phyloP scores from a whole-genome alignment of 768 basidiomycete species.

The Russula dissimulans region DNA sequence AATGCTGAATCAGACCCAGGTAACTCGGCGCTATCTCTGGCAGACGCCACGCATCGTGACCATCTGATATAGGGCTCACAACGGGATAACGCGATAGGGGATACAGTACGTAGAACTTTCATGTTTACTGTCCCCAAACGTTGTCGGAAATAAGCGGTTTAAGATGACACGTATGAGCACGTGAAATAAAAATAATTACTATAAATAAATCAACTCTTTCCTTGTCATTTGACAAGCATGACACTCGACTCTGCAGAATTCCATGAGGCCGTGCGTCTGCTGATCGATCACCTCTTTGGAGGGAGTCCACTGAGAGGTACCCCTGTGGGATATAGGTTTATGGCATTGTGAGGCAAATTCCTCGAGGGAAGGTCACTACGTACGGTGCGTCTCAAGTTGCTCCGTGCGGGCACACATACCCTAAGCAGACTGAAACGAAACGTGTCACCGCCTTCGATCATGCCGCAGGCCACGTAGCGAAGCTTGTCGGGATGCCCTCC shows the following conservation, averaged over 20 bases:
- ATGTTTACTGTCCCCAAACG: background rate
- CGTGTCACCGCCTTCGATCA: background rate
- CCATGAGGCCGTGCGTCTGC: constrained; percentile 42
- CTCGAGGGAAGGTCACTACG: constrained; percentile 56
- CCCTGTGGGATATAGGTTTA: constrained; percentile 46
- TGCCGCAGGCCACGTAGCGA: constrained; percentile 63
- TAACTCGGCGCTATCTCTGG: background rate
- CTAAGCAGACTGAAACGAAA: background rate
- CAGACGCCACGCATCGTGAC: background rate
- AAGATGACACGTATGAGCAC: too few species aligned
- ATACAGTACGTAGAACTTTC: background rate
- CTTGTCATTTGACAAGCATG: background rate
- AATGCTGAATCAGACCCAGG: background rate
- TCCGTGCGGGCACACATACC: too few species aligned
- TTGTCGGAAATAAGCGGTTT: too few species aligned
- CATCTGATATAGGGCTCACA: background rate
- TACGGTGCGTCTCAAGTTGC: constrained; percentile 43
- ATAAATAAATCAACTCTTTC: background rate
- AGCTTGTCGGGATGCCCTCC: constrained; percentile 68
- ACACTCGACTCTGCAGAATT: constrained; percentile 51
- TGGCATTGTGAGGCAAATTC: constrained; percentile 60
- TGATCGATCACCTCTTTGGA: background rate
- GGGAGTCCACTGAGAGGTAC: background rate
- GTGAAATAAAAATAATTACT: background rate
- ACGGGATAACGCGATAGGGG: background rate